A percentile compares a stretch with the other conserved stretches of the same genome.
Conservation (phyloP, 257 asterid genomes). For the Rauvolfia tetraphylla region DNA sequence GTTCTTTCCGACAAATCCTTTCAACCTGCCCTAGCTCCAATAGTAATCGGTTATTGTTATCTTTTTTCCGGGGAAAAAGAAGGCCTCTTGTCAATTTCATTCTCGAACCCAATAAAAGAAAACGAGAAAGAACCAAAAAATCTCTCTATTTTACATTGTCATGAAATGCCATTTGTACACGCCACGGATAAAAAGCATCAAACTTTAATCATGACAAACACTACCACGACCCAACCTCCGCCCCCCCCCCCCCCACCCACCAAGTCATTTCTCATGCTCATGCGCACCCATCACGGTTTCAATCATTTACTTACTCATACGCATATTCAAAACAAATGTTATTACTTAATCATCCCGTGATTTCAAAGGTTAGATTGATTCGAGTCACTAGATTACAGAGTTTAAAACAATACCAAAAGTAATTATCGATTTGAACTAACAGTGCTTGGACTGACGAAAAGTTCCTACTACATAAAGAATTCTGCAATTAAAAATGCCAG, state of each 20-base stretch:
- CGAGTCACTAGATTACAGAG: too few species aligned
- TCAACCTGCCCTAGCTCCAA: not conserved
- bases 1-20: not conserved
- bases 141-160: conserved; percentile 17
- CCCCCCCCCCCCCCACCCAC: too few species aligned
- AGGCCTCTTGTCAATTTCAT: not conserved
- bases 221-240: too few species aligned
- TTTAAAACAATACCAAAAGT: not conserved
- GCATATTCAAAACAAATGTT: too few species aligned
- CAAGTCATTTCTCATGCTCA: conserved; percentile 25
- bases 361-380: conserved; percentile 2
- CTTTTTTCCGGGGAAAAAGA: not conserved
- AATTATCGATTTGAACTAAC: too few species aligned
- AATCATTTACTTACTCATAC: conserved; percentile 30
- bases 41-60: not conserved
- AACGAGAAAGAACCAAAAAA: not conserved
- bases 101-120: conserved; percentile 20
- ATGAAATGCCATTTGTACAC: conserved; percentile 41
- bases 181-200: conserved; percentile 34
- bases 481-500: not conserved
- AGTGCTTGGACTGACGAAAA: too few species aligned
- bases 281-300: conserved; percentile 31
- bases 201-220: conserved; percentile 57
- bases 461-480: not conserved
- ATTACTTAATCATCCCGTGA: too few species aligned